Evolutionary conservation across 768 basidiomycete genomes (phyloP), one percentile per base, ranked within the genome.

Genomic region (Exsudoporus frostii): DNA sequence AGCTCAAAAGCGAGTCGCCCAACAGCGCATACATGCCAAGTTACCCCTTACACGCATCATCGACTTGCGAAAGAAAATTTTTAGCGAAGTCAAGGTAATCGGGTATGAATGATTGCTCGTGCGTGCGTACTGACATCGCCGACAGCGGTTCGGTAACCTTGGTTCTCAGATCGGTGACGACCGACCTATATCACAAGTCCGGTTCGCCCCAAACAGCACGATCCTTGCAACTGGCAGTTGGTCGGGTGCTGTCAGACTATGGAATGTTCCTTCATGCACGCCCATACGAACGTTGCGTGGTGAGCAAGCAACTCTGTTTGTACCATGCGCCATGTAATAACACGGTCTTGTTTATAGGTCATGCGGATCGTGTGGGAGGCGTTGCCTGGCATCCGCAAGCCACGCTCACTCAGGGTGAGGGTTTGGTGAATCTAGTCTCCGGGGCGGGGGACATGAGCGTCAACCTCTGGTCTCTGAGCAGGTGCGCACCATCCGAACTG

Each of bases 161-260:
- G 97, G 97, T 22, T 98, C 97, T 0, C 96, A 98, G 78, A 94
- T 98, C 60, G 97, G 94, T 50, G 97, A 98, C 69, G 94, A 97
- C 60, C 82, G 97, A 39, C 94, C 97, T 1, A 83, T 98, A 58
- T 88, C 93, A 2, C 86, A 90, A 73, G 91, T 98, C 27, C 88
- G 97, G 36, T 98, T 98, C 70, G 84, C 96, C 4, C 97, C 97
- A 8, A 90, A 98, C 67, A 89, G 88, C 67, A 73, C 90, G 64
- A 79, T 89, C 53, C 80, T 98, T 44, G 90, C 93, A 5, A 96
- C 96, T 2, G 94, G 90, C 11, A 94, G 92, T 60, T 99, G 97
- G 97, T 91, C 95, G 27, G 97, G 97, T 19, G 85, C 85, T 40
- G 85, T 94, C 20, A 98, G 94, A 73, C 64, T 98, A 17, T 99